phyloP scores from a whole-genome alignment of 2,329 filamentous ascomycete species.

The Aspergillus neoniger region DNA sequence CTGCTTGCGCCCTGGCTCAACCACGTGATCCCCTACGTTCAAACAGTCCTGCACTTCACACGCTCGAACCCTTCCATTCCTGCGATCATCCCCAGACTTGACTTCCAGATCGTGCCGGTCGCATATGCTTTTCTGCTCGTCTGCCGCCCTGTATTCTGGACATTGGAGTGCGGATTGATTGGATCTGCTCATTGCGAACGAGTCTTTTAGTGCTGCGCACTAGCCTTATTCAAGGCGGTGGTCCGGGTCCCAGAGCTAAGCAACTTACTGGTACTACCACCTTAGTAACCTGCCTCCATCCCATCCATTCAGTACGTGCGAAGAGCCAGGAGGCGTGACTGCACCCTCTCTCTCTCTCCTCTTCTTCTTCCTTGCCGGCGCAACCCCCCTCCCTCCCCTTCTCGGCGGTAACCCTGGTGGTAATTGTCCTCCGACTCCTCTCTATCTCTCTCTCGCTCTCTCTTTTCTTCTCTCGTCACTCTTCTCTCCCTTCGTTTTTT shows the following conservation, averaged over 20 bases:
- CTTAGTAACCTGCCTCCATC: conserved; percentile 16
- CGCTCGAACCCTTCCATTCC: conserved; percentile 2
- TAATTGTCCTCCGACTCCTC: conserved; percentile 15
- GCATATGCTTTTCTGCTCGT: conserved; percentile 13
- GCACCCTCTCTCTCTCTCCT: conserved; percentile 4
- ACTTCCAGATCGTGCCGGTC: conserved; percentile 12
- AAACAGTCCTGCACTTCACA: conserved; percentile 2
- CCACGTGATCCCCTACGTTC: conserved; percentile 1
- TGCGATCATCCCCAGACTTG: conserved; percentile 15
- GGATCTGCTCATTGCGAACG: conserved; percentile 15
- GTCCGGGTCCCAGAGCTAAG: conserved; percentile 27
- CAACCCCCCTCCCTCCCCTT: conserved; percentile 17
- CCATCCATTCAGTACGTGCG: conserved; percentile 12
- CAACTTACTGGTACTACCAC: conserved; percentile 18
- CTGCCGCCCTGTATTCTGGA: conserved; percentile 9
- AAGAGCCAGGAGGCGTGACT: conserved; percentile 31
- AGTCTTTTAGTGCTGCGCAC: conserved; percentile 25
- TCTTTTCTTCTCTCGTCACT: conserved; percentile 8
- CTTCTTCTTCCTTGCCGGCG: conserved; percentile 7
- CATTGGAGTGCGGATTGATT: conserved; percentile 14
- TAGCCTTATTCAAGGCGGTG: conserved; percentile 30
- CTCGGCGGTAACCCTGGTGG: conserved; percentile 29
- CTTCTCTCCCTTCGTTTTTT: conserved; percentile 14
- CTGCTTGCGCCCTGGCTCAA: conserved; percentile 6
- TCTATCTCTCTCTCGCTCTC: too few species aligned